Percentiles rank a stretch among this genome's conserved stretches.
These are phyloP conservation scores for Hansenula sp. DNA, from an alignment of 1,139 yeast species.

Conservation along the genomic window DNA sequence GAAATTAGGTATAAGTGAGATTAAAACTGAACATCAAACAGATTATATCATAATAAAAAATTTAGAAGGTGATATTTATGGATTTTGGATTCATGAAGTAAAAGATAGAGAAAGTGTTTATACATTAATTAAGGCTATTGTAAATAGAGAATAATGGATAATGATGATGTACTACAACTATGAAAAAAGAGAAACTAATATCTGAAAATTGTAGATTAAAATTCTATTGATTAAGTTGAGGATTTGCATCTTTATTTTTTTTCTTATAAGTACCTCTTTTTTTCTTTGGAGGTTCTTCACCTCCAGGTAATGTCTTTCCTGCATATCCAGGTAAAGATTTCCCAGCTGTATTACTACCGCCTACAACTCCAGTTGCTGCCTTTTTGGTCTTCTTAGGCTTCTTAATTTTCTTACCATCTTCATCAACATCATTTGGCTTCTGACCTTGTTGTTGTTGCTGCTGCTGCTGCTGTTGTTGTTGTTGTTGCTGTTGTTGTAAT, in stretches of 20 bases:
- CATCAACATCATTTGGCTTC: constrained; percentile 12
- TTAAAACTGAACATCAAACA: constrained; percentile 77
- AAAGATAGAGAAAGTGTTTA: constrained; percentile 63
- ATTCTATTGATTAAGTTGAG: neutral
- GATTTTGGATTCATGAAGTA: constrained; percentile 83
- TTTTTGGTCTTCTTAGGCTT: constrained; percentile 16
- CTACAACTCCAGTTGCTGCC: constrained; percentile 1
- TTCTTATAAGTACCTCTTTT: constrained; percentile 26
- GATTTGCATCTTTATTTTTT: constrained; percentile 17
- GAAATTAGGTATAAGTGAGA: constrained; percentile 41
- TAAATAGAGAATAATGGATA: constrained; percentile 23
- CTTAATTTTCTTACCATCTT: constrained; percentile 13
- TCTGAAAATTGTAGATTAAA: too few relatives aligned
- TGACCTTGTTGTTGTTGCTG: constrained; percentile 3
- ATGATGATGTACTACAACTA: constrained; percentile 1
- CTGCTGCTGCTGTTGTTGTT: constrained; percentile 17
- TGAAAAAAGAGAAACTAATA: neutral
- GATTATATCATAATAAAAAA: constrained; percentile 78
- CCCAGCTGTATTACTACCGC: constrained; percentile 16
- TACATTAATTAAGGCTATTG: constrained; percentile 54
- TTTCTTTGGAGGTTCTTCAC: constrained; percentile 20
- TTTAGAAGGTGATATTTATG: constrained; percentile 73
- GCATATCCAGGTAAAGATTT: constrained; percentile 22
- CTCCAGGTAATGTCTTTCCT: constrained; percentile 23
- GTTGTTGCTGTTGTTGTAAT: constrained; percentile 20